Conservation (phyloP, 164 flowering plant species). For the Platanus orientalis region DNA sequence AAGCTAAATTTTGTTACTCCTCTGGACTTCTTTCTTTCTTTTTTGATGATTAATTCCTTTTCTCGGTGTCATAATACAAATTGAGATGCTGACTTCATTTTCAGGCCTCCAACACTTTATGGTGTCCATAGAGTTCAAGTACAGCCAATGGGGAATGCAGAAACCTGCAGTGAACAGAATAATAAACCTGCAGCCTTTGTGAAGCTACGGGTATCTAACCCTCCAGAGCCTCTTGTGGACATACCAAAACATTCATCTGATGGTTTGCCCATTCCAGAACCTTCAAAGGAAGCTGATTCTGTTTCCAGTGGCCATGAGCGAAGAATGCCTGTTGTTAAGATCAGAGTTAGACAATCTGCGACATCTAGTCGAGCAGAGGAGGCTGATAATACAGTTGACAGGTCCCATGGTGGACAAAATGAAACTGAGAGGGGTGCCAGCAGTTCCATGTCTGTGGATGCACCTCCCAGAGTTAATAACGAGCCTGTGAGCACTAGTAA, state of each 20-base stretch:
- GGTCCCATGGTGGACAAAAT: constrained; percentile 41
- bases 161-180: constrained; percentile 44
- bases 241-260: constrained; percentile 17
- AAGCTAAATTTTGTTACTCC: background rate
- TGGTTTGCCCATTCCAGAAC: constrained; percentile 27
- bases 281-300: constrained; percentile 48
- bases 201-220: constrained; percentile 37
- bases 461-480: constrained; percentile 50
- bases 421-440: constrained; percentile 58
- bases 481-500: constrained; percentile 47
- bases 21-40: too few species aligned
- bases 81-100: constrained; percentile 2
- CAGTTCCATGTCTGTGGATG: constrained; percentile 93
- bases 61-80: background rate
- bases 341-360: constrained; percentile 67
- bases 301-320: constrained; percentile 59
- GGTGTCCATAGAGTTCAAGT: constrained; percentile 68
- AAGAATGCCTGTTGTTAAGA: constrained; percentile 57
- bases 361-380: constrained; percentile 64
- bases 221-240: constrained; percentile 30
- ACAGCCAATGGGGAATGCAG: constrained; percentile 35
- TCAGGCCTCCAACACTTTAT: constrained; percentile 80
- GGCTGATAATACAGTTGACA: constrained; percentile 35
- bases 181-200: constrained; percentile 39
- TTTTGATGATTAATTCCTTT: too few species aligned